phyloP scores from a whole-genome alignment of 805 yeast species.

The Yamadazyma philogaea region DNA sequence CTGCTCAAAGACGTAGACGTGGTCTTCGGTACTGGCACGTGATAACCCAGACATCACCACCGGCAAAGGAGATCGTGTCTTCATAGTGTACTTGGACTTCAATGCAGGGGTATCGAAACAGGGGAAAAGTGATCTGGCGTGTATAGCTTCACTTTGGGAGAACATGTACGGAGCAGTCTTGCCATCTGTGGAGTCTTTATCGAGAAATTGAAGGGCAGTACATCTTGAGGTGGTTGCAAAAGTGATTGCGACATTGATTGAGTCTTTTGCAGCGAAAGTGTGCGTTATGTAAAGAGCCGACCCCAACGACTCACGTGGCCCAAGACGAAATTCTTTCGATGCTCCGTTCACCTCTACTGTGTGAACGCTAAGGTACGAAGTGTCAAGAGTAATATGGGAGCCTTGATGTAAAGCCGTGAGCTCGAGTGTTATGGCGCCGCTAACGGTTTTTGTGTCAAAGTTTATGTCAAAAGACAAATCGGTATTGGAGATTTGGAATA shows the following conservation, averaged over 20 bases:
- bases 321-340: conserved; percentile 27
- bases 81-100: conserved; percentile 61
- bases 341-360: conserved; percentile 42
- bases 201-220: conserved; percentile 84
- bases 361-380: conserved; percentile 56
- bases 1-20: conserved; percentile 49
- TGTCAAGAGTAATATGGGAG: conserved; percentile 53
- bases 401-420: conserved; percentile 32
- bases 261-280: conserved; percentile 7
- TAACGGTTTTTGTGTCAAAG: conserved; percentile 50
- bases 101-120: conserved; percentile 89
- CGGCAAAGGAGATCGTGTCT: conserved; percentile 62
- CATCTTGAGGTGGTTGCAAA: conserved; percentile 71
- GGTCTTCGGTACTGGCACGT: conserved; percentile 17
- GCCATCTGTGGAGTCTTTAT: conserved; percentile 72
- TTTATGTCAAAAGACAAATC: conserved; percentile 49
- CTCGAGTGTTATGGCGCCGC: conserved; percentile 53
- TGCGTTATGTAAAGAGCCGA: conserved; percentile 44
- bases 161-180: conserved; percentile 67
- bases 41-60: conserved; percentile 70
- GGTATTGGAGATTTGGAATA: conserved; percentile 49
- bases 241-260: conserved; percentile 36
- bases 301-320: conserved; percentile 57
- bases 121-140: conserved; percentile 83
- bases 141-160: conserved; percentile 90